Percentiles rank a stretch among this genome's conserved stretches.
phyloP scores from a whole-genome alignment of 805 yeast genomes.

The Zygotorulaspora florentina region DNA sequence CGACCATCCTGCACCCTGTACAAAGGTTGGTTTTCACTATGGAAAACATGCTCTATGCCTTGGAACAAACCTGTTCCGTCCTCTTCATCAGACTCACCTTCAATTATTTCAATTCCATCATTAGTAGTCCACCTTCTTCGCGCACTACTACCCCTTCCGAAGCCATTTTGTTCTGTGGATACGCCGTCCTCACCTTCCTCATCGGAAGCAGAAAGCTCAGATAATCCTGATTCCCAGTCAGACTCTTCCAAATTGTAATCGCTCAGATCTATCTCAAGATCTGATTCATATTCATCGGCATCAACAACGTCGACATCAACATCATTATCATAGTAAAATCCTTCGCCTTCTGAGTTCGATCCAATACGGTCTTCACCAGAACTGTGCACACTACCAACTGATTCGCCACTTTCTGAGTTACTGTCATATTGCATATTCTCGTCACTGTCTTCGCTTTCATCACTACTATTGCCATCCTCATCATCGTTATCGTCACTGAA shows the following conservation, averaged over 20 bases:
- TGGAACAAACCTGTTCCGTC: conserved; percentile 31
- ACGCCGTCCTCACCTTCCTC: conserved; percentile 34
- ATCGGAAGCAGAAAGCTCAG: conserved; percentile 31
- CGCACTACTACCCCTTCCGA: conserved; percentile 17
- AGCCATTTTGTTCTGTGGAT: conserved; percentile 22
- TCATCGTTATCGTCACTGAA: conserved; percentile 34
- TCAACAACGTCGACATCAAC: conserved; percentile 27
- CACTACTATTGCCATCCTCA: conserved; percentile 24
- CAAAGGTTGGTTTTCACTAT: conserved; percentile 26
- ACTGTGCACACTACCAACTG: conserved; percentile 15
- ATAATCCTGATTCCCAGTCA: conserved; percentile 37
- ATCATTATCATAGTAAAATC: conserved; percentile 20
- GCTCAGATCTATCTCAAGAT: conserved; percentile 32
- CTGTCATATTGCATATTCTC: conserved; percentile 21
- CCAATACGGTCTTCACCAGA: conserved; percentile 28
- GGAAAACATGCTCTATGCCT: conserved; percentile 33
- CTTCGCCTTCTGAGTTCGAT: conserved; percentile 30
- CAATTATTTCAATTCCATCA: conserved; percentile 29
- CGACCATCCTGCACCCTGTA: conserved; percentile 28
- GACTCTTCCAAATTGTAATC: conserved; percentile 36
- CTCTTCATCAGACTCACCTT: conserved; percentile 31
- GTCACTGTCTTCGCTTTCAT: conserved; percentile 20
- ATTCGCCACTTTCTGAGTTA: conserved; percentile 25
- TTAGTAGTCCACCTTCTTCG: conserved; percentile 31
- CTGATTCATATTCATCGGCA: conserved; percentile 32